Base-by-base conservation (phyloP, 2,329 filamentous ascomycete species). In the Incumbomyces lentus region DNA sequence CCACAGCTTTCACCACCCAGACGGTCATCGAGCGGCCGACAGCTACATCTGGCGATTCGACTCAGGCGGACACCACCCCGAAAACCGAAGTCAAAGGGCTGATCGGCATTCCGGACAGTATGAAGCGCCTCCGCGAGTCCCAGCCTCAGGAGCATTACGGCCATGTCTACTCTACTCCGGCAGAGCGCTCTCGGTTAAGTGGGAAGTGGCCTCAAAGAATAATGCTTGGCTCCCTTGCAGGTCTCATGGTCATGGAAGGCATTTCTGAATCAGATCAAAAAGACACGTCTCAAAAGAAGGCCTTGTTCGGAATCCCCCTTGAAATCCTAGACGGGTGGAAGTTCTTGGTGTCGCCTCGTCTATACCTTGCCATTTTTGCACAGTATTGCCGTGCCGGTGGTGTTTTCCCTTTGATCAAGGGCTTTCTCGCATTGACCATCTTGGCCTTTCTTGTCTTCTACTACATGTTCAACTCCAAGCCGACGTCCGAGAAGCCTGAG, bases 141-240 rank as follows among this genome's bases (percentile, higher is more conserved):
- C 61, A 57, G 40, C 30, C 49, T 14, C 52, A 54, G 42, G 55
- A 57, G 45, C 54, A 57, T 36, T 55, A 55, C 47, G 56, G 50
- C 12, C 52, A 55, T 47, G 49, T 57, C 22, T 56, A 56, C 40
- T 45, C 57, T 49, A 69, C 70, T 53, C 60, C 55, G 53, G 62
- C 64, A 46, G 64, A 68, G 48, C 66, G 64, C 37, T 67, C 69
- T 13, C 64, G 66, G 14, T 63, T 63, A 52, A 67, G 70, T 36
- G 73, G 73, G 31, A 70, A 74, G 54, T 66, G 79, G 51, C 64
- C 69, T 57, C 77, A 75, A 59, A 94, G 93, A 67, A 74, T 95
- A 54, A 92, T 95, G 86, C 81, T 95, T 4, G 90, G 90, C 35
- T 90, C 89, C 14, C 75, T 96, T 49, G 90, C 89, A 18, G 88